These are phyloP conservation scores for Trichoderma asperellum DNA, from an alignment of 2,329 filamentous ascomycete genomes.

Conservation along the genomic window DNA sequence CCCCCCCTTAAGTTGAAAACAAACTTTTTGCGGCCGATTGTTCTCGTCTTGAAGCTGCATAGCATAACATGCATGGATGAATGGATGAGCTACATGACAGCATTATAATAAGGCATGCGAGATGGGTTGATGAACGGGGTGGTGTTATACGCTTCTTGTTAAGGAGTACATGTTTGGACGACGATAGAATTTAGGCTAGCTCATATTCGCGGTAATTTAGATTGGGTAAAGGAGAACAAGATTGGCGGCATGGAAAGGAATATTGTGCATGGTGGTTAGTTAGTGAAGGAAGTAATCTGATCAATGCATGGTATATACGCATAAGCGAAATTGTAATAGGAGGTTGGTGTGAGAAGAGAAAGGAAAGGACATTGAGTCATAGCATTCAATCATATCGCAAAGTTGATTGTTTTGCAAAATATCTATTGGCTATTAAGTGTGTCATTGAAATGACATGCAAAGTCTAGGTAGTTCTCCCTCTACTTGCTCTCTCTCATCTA, in stretches of 20 bases:
- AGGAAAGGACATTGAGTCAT: background rate
- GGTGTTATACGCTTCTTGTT: too few species aligned
- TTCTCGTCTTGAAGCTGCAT: background rate
- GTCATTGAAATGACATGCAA: conserved; percentile 6
- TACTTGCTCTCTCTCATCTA: background rate
- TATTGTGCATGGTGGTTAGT: background rate
- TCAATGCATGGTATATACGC: background rate
- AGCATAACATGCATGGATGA: background rate
- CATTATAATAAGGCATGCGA: background rate
- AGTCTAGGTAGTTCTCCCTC: background rate
- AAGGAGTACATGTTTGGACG: too few species aligned
- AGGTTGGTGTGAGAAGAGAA: background rate
- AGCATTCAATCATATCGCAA: background rate
- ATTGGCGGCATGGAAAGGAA: background rate
- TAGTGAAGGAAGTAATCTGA: background rate
- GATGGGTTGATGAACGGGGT: background rate
- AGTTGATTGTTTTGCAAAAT: background rate
- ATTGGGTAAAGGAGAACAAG: background rate
- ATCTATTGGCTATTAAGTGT: conserved; percentile 2
- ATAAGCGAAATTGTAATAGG: background rate
- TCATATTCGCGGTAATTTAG: background rate
- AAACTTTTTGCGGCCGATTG: background rate
- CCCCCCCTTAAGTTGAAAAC: too few species aligned
- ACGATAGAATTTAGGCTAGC: background rate
- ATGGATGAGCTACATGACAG: background rate